Percentiles rank a stretch among this genome's conserved stretches.
Evolutionary conservation across 2,329 filamentous ascomycete species (phyloP).

Genomic region (Xylariaceae sp.): DNA sequence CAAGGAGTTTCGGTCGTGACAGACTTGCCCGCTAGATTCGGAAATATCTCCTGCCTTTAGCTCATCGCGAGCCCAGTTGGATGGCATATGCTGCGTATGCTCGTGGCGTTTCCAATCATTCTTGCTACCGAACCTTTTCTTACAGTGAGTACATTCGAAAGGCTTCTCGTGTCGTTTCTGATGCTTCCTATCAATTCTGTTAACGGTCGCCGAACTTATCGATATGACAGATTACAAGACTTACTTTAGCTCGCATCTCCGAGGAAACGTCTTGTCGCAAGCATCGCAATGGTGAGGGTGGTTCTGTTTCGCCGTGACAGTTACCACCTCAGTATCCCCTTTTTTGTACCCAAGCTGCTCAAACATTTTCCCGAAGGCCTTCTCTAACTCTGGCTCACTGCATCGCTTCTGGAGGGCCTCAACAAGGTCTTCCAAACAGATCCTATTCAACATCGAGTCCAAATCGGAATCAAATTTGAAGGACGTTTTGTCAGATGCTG

Average conservation of each 20-base stretch:
- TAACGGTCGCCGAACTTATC: conserved; percentile 11
- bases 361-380: conserved; percentile 17
- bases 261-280: conserved; percentile 44
- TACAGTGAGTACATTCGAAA: conserved; percentile 74
- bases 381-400: no score
- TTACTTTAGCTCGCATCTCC: conserved; percentile 55
- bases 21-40: conserved; percentile 52
- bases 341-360: conserved; percentile 25
- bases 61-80: conserved; percentile 66
- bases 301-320: conserved; percentile 12
- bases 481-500: background rate
- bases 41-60: conserved; percentile 21
- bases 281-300: conserved; percentile 32
- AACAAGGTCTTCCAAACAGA: conserved; percentile 20
- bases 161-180: conserved; percentile 74
- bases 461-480: conserved; percentile 7
- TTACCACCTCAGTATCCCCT: conserved; percentile 5
- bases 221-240: conserved; percentile 16
- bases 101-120: conserved; percentile 95
- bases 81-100: conserved; percentile 67
- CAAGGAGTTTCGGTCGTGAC: conserved; percentile 55
- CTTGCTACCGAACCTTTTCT: conserved; percentile 79
- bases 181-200: conserved; percentile 61
- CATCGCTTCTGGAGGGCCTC: conserved; percentile 21
- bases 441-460: background rate